Base-by-base conservation (phyloP, 108 stramenopile species). In the Stephanodiscus minutulus region DNA sequence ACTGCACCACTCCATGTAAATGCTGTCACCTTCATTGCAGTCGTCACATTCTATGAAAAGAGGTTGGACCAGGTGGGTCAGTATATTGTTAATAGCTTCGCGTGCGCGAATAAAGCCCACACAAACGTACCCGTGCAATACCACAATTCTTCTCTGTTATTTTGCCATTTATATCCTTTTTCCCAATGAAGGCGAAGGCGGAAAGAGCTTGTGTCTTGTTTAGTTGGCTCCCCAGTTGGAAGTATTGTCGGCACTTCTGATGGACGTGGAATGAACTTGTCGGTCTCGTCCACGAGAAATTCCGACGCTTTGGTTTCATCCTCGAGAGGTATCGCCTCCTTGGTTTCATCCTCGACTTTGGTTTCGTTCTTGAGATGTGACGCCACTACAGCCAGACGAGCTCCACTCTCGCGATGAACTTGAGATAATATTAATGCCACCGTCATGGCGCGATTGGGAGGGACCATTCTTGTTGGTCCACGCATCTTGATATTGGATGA, bases 181-280 rank as follows among this genome's bases (percentile, higher is more conserved):
- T 70, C 44, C 88, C 87, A 59, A 76, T 72, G 64, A 81, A 78
- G 13, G 6, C 67, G 54, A 29, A 76, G 41, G 1, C 74, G 66
- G 35, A 76, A 75, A 29, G 55, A n/a, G 36, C 21, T 7, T 21
- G 21, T n/a, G 17, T 60, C 43, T 15, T 13, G 43, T 15, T 11
- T 12, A 44, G 43, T 15, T 17, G 43, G 43, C 0, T 44, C 43
- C 43, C 1, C 15, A 17, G 43, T 44, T 44, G 43, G 43, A 44
- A 44, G 43, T 17, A 13, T n/a, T n/a, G n/a, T n/a, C n/a, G n/a
- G 43, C 15, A 15, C 15, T 15, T 44, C 43, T 44, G 12, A 1
- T 44, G 15, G 43, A 44, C 12, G 43, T 44, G 43, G 43, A 44
- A 0, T 15, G 13, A 15, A 15, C 13, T 17, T 15, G 11, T 44